Base-by-base conservation (phyloP, 768 basidiomycete species). In the Mycena olivaceomarginata region DNA sequence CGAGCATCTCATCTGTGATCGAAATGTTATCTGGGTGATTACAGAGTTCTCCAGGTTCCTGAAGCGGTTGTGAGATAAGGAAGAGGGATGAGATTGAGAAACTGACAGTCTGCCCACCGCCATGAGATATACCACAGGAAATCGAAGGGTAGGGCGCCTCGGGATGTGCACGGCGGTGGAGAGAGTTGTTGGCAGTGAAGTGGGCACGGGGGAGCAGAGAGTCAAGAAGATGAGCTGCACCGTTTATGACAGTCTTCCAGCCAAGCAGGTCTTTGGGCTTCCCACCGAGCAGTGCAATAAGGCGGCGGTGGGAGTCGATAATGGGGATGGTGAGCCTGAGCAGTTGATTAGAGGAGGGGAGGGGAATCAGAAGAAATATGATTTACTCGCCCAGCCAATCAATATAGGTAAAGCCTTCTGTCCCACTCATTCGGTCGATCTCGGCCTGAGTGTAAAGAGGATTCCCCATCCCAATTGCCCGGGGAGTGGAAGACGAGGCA, bases 251-350 rank as follows among this genome's bases (percentile, higher is more conserved):
- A 0, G 6, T 15, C 5, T 31, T 9, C 76, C 76, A 77, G 11
- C 60, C 67, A 1, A 4, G n/a, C 3, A 15, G 2, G 25, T 77
- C 72, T 7, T 46, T 22, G 0, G 72, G 69, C 8, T 20, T 64
- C 7, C 77, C 77, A 5, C 77, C 77, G 0, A 78, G 62, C 4
- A 78, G 12, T 1, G 67, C 73, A 53, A 74, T 45, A 20, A 74
- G 37, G 10, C 68, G 57, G 0, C 67, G 40, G 0, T 73, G 9
- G 8, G 53, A 15, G 48, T 78, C 77, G 9, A 72, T 63, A 63
- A 78, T 41, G 0, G 77, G 77, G 4, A 78, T n/a, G n/a, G n/a
- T n/a, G n/a, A n/a, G n/a, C n/a, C n/a, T n/a, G n/a, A n/a, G n/a
- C n/a, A n/a, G n/a, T n/a, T n/a, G n/a, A n/a, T n/a, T n/a, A n/a